A percentile compares a stretch with the other conserved stretches of the same genome.
phyloP scores from a whole-genome alignment of 2,329 filamentous ascomycete genomes.

The Aspergillus bombycis region DNA sequence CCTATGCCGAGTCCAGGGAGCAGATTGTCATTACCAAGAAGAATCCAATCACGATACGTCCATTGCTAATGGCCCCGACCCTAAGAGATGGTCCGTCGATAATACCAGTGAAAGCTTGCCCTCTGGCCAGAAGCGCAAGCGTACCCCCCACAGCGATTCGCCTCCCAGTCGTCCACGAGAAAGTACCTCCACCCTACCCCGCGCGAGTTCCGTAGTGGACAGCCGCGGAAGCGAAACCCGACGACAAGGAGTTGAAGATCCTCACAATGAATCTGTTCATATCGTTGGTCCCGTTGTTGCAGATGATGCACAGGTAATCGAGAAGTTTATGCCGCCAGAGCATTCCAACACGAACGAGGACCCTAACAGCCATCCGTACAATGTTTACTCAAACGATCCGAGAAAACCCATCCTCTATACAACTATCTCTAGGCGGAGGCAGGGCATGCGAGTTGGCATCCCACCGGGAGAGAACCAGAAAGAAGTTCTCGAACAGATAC shows the following conservation, averaged over 20 bases:
- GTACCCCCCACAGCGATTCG: constrained; percentile 33
- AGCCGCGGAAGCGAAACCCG: constrained; percentile 34
- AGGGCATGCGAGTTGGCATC: constrained; percentile 49
- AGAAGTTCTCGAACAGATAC: constrained; percentile 61
- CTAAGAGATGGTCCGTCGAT: constrained; percentile 33
- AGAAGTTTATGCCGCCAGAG: constrained; percentile 58
- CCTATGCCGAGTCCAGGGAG: constrained; percentile 61
- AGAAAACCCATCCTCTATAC: constrained; percentile 51
- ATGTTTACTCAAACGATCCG: constrained; percentile 53
- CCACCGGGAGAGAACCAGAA: constrained; percentile 53
- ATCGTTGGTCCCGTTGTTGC: constrained; percentile 64
- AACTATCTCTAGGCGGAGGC: constrained; percentile 54
- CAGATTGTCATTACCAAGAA: constrained; percentile 60
- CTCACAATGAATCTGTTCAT: constrained; percentile 51
- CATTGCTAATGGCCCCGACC: constrained; percentile 28
- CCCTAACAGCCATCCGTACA: constrained; percentile 51
- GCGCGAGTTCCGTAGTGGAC: constrained; percentile 29
- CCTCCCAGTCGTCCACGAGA: constrained; percentile 25
- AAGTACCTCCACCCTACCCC: constrained; percentile 25
- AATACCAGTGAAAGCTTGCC: constrained; percentile 26
- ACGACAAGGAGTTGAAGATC: constrained; percentile 38
- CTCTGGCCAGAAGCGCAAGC: constrained; percentile 42
- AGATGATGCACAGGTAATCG: constrained; percentile 63
- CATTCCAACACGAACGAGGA: constrained; percentile 42
- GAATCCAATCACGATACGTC: constrained; percentile 33